Percentiles rank a stretch among this genome's conserved stretches.
These are phyloP conservation scores for Botrytis tulipae DNA, from an alignment of 2,329 filamentous ascomycete species.

Conservation along the genomic window DNA sequence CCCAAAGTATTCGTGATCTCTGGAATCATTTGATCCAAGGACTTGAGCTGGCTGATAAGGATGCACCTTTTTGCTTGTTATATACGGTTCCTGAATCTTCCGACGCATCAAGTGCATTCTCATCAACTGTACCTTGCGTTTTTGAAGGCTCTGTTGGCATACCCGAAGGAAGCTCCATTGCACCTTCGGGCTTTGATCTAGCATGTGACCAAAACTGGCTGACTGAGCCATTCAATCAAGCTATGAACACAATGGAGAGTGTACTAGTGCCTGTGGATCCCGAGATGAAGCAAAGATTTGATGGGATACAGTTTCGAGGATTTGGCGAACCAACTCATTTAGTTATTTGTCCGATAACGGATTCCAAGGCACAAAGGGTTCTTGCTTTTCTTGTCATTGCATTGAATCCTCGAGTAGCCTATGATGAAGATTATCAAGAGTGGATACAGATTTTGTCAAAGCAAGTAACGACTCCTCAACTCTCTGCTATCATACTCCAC, in stretches of 20 bases:
- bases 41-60: slow-evolving; percentile 68
- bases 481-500: slow-evolving; percentile 62
- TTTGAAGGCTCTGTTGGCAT: slow-evolving; percentile 72
- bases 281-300: slow-evolving; percentile 49
- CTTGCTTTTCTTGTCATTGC: slow-evolving; percentile 42
- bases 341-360: slow-evolving; percentile 76
- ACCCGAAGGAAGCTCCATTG: slow-evolving; percentile 60
- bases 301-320: slow-evolving; percentile 65
- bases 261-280: slow-evolving; percentile 61
- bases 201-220: slow-evolving; percentile 72
- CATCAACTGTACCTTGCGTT: slow-evolving; percentile 50
- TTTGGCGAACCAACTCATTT: slow-evolving; percentile 67
- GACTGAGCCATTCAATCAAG: slow-evolving; percentile 66
- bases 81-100: slow-evolving; percentile 76
- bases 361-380: slow-evolving; percentile 63
- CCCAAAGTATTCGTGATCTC: slow-evolving; percentile 67
- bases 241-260: slow-evolving; percentile 63
- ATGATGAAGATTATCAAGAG: slow-evolving; percentile 70
- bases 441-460: slow-evolving; percentile 41
- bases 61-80: slow-evolving; percentile 72
- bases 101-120: slow-evolving; percentile 58
- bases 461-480: slow-evolving; percentile 62
- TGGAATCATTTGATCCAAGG: slow-evolving; percentile 68
- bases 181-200: slow-evolving; percentile 68
- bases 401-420: slow-evolving; percentile 73